Evolutionary conservation across 805 yeast genomes (phyloP).

Genomic region (Diddensiella transvaalensis): DNA sequence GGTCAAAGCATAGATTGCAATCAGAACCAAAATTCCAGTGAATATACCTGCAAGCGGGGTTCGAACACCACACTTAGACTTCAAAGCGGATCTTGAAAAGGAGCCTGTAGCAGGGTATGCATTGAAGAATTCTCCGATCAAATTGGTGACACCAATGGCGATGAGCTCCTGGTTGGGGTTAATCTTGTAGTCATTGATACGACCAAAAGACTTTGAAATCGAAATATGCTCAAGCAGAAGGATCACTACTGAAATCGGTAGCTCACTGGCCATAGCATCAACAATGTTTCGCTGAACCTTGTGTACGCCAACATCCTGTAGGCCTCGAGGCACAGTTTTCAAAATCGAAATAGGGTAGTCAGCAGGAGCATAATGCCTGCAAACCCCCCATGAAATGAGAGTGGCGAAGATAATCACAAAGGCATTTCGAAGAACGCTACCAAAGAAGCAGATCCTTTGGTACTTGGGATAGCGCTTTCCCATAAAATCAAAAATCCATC

Average conservation of each 20-base stretch:
- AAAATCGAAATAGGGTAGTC: conserved; percentile 55
- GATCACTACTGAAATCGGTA: conserved; percentile 83
- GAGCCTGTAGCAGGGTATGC: conserved; percentile 98
- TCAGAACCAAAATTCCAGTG: conserved; percentile 82
- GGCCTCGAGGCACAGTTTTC: conserved; percentile 80
- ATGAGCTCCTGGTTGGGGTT: conserved; percentile 90
- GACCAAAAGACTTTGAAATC: conserved; percentile 88
- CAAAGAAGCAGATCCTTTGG: conserved; percentile 60
- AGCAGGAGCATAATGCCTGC: conserved; percentile 43
- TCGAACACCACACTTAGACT: conserved; percentile 91
- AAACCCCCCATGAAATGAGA: conserved; percentile 73
- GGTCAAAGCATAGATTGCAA: conserved; percentile 83
- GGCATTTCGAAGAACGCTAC: conserved; percentile 76
- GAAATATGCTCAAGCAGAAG: conserved; percentile 89
- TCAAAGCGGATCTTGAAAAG: conserved; percentile 89
- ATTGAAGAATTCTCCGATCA: conserved; percentile 85
- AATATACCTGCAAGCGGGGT: conserved; percentile 91
- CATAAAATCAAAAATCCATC: conserved; percentile 55
- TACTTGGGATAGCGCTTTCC: conserved; percentile 62
- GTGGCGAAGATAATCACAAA: conserved; percentile 79
- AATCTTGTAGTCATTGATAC: conserved; percentile 86
- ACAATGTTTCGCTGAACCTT: conserved; percentile 57
- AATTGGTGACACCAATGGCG: conserved; percentile 89
- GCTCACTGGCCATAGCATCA: conserved; percentile 61
- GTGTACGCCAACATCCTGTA: conserved; percentile 72